Evolutionary conservation across 2,329 filamentous ascomycete genomes (phyloP).

Genomic region (Sclerotinia spermophila): DNA sequence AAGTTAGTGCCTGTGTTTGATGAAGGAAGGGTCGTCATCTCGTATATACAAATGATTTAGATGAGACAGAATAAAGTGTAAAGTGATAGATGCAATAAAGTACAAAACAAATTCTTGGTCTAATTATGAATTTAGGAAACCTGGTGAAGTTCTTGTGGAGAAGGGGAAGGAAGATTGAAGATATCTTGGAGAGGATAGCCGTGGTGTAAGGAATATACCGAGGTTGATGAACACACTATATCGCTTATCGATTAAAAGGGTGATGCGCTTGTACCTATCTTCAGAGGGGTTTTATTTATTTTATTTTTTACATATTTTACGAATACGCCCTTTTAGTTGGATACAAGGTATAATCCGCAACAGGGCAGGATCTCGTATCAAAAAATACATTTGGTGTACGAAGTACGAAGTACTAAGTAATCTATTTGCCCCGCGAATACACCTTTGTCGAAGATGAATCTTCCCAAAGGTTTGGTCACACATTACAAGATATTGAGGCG

Average conservation of each 20-base stretch:
- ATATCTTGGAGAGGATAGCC: not conserved
- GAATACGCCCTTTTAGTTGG: too few relatives aligned
- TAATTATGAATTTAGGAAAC: not conserved
- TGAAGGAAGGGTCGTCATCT: constrained; percentile 9
- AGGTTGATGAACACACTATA: not conserved
- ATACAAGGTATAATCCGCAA: too few relatives aligned
- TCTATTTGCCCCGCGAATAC: not conserved
- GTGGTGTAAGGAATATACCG: not conserved
- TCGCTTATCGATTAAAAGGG: constrained; percentile 6
- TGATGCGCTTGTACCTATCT: not conserved
- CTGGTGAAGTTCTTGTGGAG: not conserved
- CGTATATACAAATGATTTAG: not conserved
- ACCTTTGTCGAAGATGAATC: not conserved
- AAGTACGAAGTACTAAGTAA: not conserved
- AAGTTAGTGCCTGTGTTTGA: constrained; percentile 8
- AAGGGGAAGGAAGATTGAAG: not conserved
- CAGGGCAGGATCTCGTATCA: not conserved
- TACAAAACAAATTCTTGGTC: not conserved
- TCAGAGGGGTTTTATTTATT: not conserved
- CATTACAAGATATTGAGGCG: not conserved
- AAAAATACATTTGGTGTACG: not conserved
- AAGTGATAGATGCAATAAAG: not conserved
- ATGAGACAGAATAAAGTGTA: not conserved
- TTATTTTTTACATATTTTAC: too few relatives aligned
- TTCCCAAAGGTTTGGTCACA: not conserved